These are phyloP conservation scores for Saccharomycopsis sp. DNA, from an alignment of 805 yeast species.

Conservation along the genomic window DNA sequence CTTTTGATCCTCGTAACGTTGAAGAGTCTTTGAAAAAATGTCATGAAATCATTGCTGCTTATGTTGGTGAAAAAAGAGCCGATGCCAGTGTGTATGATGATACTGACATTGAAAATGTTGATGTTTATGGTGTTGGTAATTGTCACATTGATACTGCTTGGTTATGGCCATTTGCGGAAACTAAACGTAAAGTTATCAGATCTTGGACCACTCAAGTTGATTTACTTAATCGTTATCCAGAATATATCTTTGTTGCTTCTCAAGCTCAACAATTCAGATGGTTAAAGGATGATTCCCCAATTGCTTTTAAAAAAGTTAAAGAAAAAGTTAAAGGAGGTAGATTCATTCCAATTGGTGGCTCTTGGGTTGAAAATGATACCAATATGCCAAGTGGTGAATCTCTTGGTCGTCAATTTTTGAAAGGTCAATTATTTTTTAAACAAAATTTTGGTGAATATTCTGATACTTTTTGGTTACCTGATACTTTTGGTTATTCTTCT, in stretches of 20 bases:
- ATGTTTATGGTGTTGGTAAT: slow-evolving; percentile 82
- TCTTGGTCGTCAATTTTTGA: slow-evolving; percentile 72
- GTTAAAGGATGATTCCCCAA: slow-evolving; percentile 83
- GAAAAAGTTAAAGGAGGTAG: slow-evolving; percentile 52
- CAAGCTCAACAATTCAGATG: slow-evolving; percentile 95
- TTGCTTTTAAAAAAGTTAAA: slow-evolving; percentile 51
- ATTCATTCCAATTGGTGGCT: slow-evolving; percentile 88
- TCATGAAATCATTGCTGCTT: slow-evolving; percentile 51
- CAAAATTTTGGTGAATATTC: slow-evolving; percentile 70
- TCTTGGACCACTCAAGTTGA: slow-evolving; percentile 93
- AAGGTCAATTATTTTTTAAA: slow-evolving; percentile 81
- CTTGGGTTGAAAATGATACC: slow-evolving; percentile 98
- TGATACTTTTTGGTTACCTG: slow-evolving; percentile 88
- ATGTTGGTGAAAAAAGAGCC: slow-evolving; percentile 58
- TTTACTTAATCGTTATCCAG: slow-evolving; percentile 79
- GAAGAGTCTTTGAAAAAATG: slow-evolving; percentile 47
- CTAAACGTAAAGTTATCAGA: slow-evolving; percentile 83
- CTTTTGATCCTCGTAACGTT: slow-evolving; percentile 62
- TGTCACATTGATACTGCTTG: slow-evolving; percentile 98
- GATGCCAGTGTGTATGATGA: slow-evolving; percentile 46
- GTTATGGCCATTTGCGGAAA: slow-evolving; percentile 99
- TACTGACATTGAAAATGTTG: slow-evolving; percentile 29
- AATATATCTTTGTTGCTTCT: slow-evolving; percentile 87
- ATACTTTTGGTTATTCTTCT: slow-evolving; percentile 92
- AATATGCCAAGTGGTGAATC: slow-evolving; percentile 95